Base-by-base conservation (phyloP, 306 rosid species). In the Corylus heterophylla region DNA sequence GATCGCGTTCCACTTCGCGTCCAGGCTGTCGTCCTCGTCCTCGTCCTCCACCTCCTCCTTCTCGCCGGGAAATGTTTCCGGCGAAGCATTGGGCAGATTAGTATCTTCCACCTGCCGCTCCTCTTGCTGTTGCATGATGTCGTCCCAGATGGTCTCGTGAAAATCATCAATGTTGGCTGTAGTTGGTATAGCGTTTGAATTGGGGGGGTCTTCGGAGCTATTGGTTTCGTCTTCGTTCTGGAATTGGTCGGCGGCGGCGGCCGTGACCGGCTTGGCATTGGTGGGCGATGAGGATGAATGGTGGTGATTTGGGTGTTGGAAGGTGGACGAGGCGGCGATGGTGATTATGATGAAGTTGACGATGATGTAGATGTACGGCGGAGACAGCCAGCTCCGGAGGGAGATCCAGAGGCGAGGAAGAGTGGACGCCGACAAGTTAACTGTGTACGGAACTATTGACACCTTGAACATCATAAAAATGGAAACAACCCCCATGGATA, bases 321-420 rank as follows among this genome's bases (percentile, higher is more conserved):
- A 85, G 76, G 71, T 7, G 79, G 94, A 92, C 74, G 93, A 86
- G 20, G 83, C 89, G 18, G 79, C 90, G 84, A 90, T 91, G 88
- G 85, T 82, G 82, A 91, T 27, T 88, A 94, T 94, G 86, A 94
- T 86, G 85, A 89, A 89, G 86, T 92, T 88, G 86, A 94, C 79
- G 67, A 87, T 76, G 76, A 94, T 61, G 73, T 79, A 92, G 74
- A 92, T 66, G 71, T 83, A 94, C 12, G 87, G 87, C 0, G 89
- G 89, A 22, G 98, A 88, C 18, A 88, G 58, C 77, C 81, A 82
- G 87, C 79, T 85, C 79, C 81, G 78, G 64, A 88, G 77, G 31
- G 90, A 90, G 79, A 78, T 42, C 88, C 89, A 88, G 58, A 92
- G 82, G 37, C 82, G 74, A 64, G 96, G 97, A 48, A 92, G 83